These are phyloP conservation scores for Aurinia saxatilis DNA, from an alignment of 345 rosid genomes.

Conservation along the genomic window DNA sequence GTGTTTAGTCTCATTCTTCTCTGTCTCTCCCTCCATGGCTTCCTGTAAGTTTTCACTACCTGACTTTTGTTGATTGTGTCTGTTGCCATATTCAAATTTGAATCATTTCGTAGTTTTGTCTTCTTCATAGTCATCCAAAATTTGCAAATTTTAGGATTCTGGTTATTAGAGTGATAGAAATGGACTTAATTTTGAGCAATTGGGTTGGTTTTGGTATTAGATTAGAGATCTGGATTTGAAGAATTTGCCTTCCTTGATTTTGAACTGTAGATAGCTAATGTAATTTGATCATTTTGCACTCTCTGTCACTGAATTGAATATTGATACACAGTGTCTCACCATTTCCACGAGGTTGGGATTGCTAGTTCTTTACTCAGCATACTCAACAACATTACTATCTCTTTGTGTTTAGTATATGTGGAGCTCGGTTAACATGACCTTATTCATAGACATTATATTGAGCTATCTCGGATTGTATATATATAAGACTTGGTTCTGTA, in stretches of 20 bases:
- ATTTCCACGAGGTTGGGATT: background rate
- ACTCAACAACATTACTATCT: background rate
- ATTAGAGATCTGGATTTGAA: background rate
- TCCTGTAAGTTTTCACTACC: conserved; percentile 27
- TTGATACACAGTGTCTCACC: background rate
- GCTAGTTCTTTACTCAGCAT: background rate
- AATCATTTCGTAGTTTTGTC: background rate
- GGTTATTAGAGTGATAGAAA: background rate
- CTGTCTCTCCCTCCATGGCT: conserved; percentile 28
- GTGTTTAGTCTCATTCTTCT: conserved; percentile 3
- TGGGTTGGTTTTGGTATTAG: background rate
- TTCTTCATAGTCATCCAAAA: background rate
- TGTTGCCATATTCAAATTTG: background rate
- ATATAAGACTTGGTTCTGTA: background rate
- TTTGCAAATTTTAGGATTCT: background rate
- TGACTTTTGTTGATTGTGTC: background rate
- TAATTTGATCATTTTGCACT: background rate
- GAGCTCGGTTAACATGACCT: background rate
- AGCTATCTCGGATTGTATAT: background rate
- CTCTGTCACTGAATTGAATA: background rate
- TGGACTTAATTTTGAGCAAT: conserved; percentile 13
- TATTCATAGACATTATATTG: background rate
- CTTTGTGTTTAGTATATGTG: background rate
- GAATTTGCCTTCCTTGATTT: background rate
- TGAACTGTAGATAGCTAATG: background rate